Evolutionary conservation across 352 stramenopile species (phyloP).

Genomic region (Thalassiosira oceanica): DNA sequence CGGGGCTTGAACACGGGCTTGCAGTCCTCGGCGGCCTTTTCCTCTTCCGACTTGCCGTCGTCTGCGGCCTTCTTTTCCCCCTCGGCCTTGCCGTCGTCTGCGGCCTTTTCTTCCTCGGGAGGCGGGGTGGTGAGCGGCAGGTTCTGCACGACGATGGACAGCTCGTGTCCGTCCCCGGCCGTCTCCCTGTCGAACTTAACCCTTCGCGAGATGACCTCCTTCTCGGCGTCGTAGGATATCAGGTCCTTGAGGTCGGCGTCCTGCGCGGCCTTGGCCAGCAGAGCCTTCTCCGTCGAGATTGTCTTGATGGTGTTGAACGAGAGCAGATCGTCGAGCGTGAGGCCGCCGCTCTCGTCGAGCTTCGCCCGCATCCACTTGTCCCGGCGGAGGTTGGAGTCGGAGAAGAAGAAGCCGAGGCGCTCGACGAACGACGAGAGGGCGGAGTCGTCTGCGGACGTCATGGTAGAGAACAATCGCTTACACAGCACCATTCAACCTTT

Average conservation of each 20-base stretch:
- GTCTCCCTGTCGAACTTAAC: slow-evolving; percentile 59
- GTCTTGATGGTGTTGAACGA: slow-evolving; percentile 77
- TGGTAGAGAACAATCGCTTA: not conserved
- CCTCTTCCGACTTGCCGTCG: slow-evolving; percentile 12
- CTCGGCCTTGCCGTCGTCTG: slow-evolving; percentile 6
- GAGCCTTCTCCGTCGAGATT: slow-evolving; percentile 40
- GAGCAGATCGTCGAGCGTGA: slow-evolving; percentile 60
- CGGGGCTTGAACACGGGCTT: slow-evolving; percentile 12
- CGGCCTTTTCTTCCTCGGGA: slow-evolving; percentile 13
- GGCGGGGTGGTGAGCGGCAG: slow-evolving; percentile 52
- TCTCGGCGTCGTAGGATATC: slow-evolving; percentile 50
- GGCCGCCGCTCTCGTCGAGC: slow-evolving; percentile 25
- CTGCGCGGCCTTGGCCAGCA: slow-evolving; percentile 44
- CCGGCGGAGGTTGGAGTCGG: slow-evolving; percentile 73
- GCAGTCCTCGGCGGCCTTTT: slow-evolving; percentile 19
- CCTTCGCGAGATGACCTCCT: slow-evolving; percentile 30
- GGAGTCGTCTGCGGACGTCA: slow-evolving; percentile 19
- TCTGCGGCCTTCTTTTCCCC: slow-evolving; percentile 13
- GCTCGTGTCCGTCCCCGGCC: slow-evolving; percentile 60
- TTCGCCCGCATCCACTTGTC: slow-evolving; percentile 75
- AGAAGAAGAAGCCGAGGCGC: slow-evolving; percentile 81
- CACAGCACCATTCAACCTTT: too few species aligned
- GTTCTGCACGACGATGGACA: slow-evolving; percentile 66
- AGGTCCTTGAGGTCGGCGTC: slow-evolving; percentile 11
- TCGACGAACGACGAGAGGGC: slow-evolving; percentile 48